Evolutionary conservation across 1,139 yeast species (phyloP), one percentile per base, ranked within the genome.

Genomic region (Hanseniaspora uvarum): DNA sequence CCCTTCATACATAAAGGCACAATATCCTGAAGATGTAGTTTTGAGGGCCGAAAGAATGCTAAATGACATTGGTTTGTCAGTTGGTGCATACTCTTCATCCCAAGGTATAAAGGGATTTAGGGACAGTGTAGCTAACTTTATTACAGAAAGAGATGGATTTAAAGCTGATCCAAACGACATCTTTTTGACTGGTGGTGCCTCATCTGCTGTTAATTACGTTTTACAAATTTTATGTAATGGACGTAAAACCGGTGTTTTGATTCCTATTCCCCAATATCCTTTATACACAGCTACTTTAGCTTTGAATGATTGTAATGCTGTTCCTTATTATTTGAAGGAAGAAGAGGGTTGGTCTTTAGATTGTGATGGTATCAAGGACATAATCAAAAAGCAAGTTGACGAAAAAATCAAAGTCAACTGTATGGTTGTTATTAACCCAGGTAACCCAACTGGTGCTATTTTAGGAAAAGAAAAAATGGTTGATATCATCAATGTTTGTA

Each of bases 241-340:
- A 54, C 76, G 76, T 26, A 70, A 79, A 55, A 76, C 89, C 5
- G 97, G 96, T 26, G 88, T 88, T 60, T 72, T 92, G 70, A 88
- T 92, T 60, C 98, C 98, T 37, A 89, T 92, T 60, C 98, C 98
- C 14, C 98, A 92, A 70, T 92, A 94, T 66, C 98, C 98, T 5
- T 76, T 94, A 58, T 92, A 92, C 71, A 87, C 97, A 6, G 97
- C 98, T 18, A 76, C 95, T 5, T 75, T 94, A 63, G 83, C 96
- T 3, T 74, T 92, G 62, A 83, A 83, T 64, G 79, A 85, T 63
- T 80, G 96, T 16, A 78, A 81, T 36, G 85, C 95, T 10, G 74
- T 92, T 53, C 94, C 95, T n/a, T 94, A 92, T 70, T 86, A 77
- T 63, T 73, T 92, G 59, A 82, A 88, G 60, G 98, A 92, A 70